phyloP scores from a whole-genome alignment of 331 rosid species.

The Malus hybrid region DNA sequence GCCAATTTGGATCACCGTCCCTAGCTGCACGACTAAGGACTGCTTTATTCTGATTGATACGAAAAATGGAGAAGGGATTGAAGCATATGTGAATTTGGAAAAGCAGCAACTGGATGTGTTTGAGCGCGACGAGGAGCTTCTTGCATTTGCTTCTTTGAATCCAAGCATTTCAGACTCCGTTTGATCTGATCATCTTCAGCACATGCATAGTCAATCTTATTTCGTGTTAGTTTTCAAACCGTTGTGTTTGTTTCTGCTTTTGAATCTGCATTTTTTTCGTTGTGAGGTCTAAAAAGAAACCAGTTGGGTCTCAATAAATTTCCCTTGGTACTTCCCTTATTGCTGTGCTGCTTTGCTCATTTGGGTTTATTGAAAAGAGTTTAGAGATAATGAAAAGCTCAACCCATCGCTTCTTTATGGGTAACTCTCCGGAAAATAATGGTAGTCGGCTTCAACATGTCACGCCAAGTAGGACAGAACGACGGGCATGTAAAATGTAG shows the following conservation, averaged over 20 bases:
- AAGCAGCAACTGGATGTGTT: neutral
- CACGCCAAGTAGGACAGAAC: constrained; percentile 1
- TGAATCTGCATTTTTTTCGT: neutral
- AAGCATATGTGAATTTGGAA: constrained; percentile 9
- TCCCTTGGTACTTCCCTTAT: no score
- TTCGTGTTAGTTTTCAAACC: neutral
- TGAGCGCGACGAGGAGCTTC: constrained; percentile 5
- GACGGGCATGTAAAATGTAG: neutral
- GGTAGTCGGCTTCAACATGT: no score
- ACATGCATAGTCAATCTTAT: neutral
- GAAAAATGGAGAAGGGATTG: constrained; percentile 16
- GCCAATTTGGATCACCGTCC: constrained; percentile 8
- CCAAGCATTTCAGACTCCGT: neutral
- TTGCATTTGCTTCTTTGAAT: constrained; percentile 12
- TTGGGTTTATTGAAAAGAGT: no score
- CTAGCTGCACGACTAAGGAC: neutral
- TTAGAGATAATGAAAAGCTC: no score
- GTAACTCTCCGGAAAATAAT: no score
- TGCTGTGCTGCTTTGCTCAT: no score
- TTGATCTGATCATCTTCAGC: neutral
- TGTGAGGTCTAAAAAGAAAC: no score
- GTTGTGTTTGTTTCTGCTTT: neutral
- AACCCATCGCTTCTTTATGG: no score
- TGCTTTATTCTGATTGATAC: constrained; percentile 6
- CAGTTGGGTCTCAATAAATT: no score